Conservation (phyloP, 2,329 filamentous ascomycete species). For the Xylariomycetidae sp. region DNA sequence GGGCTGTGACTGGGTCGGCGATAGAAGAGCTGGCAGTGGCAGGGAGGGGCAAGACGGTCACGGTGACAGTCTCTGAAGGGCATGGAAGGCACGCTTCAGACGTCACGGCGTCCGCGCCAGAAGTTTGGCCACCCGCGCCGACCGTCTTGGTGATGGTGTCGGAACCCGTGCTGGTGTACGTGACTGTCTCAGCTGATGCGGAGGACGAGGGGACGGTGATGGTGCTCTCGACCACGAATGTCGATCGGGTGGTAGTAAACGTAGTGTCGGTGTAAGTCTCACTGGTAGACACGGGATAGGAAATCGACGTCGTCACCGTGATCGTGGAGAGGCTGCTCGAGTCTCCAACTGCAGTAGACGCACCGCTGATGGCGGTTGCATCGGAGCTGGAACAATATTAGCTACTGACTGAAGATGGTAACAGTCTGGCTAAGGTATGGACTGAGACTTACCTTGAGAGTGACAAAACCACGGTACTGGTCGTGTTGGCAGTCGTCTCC, state of each 20-base stretch:
- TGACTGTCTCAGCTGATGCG: no score
- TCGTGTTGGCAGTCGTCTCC: no score
- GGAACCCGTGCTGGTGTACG: no score
- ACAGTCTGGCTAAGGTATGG: no score
- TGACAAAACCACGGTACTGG: no score
- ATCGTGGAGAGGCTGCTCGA: background rate
- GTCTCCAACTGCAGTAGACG: background rate
- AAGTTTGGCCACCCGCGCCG: no score
- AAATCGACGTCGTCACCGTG: constrained; percentile 1
- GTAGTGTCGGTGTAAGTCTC: background rate
- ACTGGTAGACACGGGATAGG: background rate
- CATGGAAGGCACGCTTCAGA: background rate
- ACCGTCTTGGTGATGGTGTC: no score
- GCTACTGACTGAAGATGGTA: constrained; percentile 1
- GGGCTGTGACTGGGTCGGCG: no score
- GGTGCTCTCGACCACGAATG: background rate
- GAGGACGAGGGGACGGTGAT: background rate
- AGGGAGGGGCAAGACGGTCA: background rate
- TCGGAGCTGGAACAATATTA: background rate
- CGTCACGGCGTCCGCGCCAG: no score
- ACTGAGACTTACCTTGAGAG: no score
- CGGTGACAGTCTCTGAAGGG: background rate
- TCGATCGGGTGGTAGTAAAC: background rate
- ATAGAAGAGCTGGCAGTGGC: no score
- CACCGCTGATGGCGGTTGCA: background rate